Evolutionary conservation across 495 filamentous ascomycete genomes (phyloP).

Genomic region (Xylaria nigripes): DNA sequence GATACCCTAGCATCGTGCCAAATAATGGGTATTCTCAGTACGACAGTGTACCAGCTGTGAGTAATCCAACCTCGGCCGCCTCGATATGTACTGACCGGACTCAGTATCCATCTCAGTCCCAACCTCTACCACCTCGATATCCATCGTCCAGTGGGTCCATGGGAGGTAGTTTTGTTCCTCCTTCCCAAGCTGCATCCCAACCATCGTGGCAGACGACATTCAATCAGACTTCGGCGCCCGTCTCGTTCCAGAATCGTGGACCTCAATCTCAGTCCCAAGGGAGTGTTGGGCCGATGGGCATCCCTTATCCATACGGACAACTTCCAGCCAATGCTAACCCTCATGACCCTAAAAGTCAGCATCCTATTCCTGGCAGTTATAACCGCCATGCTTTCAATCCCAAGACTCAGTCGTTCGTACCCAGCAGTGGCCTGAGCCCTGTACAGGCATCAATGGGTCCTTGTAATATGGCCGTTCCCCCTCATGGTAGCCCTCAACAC

Average conservation of each 20-base stretch:
- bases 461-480: constrained; percentile 23
- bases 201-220: constrained; percentile 31
- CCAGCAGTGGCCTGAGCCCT: constrained; percentile 43
- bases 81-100: constrained; percentile 3
- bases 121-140: constrained; percentile 25
- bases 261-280: constrained; percentile 27
- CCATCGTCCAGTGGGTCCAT: constrained; percentile 31
- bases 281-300: constrained; percentile 30
- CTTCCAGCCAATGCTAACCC: constrained; percentile 62
- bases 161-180: constrained; percentile 34
- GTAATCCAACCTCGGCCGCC: constrained; percentile 8
- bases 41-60: constrained; percentile 28
- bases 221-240: constrained; percentile 18
- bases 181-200: constrained; percentile 26
- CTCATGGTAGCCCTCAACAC: constrained; percentile 41
- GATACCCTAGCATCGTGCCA: constrained; percentile 33
- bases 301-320: constrained; percentile 68
- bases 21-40: constrained; percentile 34
- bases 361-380: constrained; percentile 75
- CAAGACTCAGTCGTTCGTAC: constrained; percentile 83
- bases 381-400: constrained; percentile 83
- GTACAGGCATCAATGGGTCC: constrained; percentile 32
- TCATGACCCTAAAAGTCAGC: constrained; percentile 56
- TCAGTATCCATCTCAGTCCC: constrained; percentile 24
- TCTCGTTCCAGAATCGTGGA: constrained; percentile 16